Base-by-base conservation (phyloP, 2,329 filamentous ascomycete species). In the Phoma sp. region DNA sequence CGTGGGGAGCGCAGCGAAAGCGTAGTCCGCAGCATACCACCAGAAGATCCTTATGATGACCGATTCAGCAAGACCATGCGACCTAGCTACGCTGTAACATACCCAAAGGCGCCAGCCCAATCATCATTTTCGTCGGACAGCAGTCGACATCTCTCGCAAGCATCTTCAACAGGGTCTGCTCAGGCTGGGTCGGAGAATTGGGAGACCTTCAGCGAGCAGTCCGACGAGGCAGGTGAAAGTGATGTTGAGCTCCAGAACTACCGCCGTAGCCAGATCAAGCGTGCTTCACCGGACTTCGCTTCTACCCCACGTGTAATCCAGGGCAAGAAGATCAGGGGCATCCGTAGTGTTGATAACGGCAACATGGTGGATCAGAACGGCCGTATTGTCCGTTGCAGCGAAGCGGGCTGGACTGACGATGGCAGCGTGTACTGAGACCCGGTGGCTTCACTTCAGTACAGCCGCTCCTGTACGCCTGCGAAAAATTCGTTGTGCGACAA, bases 181-280 rank as follows among this genome's bases (percentile, higher is more conserved):
- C 82, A 89, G 24, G 91, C 90, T 4, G 91, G 90, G 1, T 96
- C 91, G 3, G 93, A 98, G 76, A 98, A 98, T 73, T 98, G 93
- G 93, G 93, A 98, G 76, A 96, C 93, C 8, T 98, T 95, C 67
- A 93, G 95, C 65, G 91, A 96, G 72, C 86, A 83, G 61, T 91
- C 89, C 57, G 88, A 91, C 67, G 85, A 88, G 0, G 57, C 91
- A 66, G 81, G 83, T 0, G 75, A 77, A 59, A 67, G 65, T 23
- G 92, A 96, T 70, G 87, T 87, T 4, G 90, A 95, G 57, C 82
- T 86, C 8, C 96, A 96, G 74, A 91, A 91, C 68, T 89, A 90
- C 60, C 84, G 88, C 52, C 78, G 93, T 48, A 84, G 88, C 57
- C 83, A 86, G 32, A 82, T 82, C 62, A 93, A 91, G 77, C 83